phyloP scores from a whole-genome alignment of 208 protist genomes.

The Trypanosoma cruzi region DNA sequence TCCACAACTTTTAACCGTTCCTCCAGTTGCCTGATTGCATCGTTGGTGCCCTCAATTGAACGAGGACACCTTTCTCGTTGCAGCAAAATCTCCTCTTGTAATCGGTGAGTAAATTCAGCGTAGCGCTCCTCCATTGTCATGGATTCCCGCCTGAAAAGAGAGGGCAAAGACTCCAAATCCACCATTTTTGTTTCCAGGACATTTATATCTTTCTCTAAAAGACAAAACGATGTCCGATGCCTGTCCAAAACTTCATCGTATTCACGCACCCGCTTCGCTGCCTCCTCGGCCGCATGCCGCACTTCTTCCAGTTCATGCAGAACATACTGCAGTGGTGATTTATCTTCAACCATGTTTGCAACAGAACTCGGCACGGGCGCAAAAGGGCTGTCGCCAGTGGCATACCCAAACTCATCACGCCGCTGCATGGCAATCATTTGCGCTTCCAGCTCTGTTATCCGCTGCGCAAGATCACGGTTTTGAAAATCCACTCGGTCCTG shows the following conservation, averaged over 20 bases:
- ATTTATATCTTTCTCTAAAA: conserved; percentile 14
- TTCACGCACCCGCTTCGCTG: neutral
- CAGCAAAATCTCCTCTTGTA: conserved; percentile 7
- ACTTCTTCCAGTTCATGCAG: conserved; percentile 13
- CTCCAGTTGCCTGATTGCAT: neutral
- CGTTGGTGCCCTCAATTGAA: neutral
- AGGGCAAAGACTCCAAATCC: conserved; percentile 1
- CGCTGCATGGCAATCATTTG: conserved; percentile 14
- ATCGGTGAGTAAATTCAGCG: neutral
- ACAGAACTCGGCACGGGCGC: neutral
- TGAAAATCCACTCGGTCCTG: conserved; percentile 24
- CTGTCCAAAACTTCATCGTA: conserved; percentile 5
- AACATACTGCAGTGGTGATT: conserved; percentile 2
- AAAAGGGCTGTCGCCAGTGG: neutral
- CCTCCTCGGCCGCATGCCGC: neutral
- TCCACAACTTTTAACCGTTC: neutral
- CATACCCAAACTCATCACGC: neutral
- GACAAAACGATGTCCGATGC: neutral
- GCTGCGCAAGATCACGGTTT: conserved; percentile 10
- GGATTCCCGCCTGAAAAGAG: conserved; percentile 1
- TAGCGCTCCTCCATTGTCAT: conserved; percentile 8
- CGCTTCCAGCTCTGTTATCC: conserved; percentile 16
- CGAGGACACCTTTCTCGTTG: neutral
- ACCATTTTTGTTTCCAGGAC: conserved; percentile 8
- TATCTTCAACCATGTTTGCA: neutral